Conservation (phyloP, 208 protist species). For the Porcisia hertigi region DNA sequence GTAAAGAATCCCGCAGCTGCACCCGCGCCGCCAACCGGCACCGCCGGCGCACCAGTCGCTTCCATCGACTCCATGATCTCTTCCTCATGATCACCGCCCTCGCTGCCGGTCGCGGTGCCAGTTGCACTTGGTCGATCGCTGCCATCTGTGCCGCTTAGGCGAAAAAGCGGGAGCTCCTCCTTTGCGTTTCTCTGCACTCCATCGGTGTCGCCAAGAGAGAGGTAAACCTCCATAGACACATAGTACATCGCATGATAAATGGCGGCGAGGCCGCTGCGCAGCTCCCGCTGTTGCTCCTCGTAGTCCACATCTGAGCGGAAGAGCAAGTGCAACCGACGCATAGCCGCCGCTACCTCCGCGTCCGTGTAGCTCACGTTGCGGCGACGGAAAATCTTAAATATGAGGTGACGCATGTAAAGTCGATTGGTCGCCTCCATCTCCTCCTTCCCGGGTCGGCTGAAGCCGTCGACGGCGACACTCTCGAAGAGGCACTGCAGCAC, state of each 20-base stretch:
- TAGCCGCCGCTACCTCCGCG: slow-evolving; percentile 27
- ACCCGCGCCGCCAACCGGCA: neutral
- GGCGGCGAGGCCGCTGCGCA: slow-evolving; percentile 29
- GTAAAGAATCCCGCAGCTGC: too few species aligned
- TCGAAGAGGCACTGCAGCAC: slow-evolving; percentile 58
- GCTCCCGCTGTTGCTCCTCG: slow-evolving; percentile 39
- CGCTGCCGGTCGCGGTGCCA: neutral
- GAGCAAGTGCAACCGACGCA: slow-evolving; percentile 43
- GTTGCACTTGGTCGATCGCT: neutral
- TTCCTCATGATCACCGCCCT: neutral
- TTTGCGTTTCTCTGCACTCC: slow-evolving; percentile 8
- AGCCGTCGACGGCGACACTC: slow-evolving; percentile 42
- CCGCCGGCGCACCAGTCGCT: neutral
- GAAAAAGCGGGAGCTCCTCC: slow-evolving; percentile 26
- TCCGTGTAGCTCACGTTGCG: slow-evolving; percentile 55
- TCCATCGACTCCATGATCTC: neutral
- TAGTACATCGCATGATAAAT: slow-evolving; percentile 63
- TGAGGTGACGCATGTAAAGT: slow-evolving; percentile 65
- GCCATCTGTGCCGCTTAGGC: neutral
- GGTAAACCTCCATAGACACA: slow-evolving; percentile 59
- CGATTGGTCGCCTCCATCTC: slow-evolving; percentile 49
- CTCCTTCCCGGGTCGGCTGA: slow-evolving; percentile 43
- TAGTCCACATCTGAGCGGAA: slow-evolving; percentile 51
- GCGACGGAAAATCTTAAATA: slow-evolving; percentile 62
- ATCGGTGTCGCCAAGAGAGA: slow-evolving; percentile 50